Evolutionary conservation across 805 yeast species (phyloP), one percentile per base, ranked within the genome.

Genomic region (Candida peoriensis): DNA sequence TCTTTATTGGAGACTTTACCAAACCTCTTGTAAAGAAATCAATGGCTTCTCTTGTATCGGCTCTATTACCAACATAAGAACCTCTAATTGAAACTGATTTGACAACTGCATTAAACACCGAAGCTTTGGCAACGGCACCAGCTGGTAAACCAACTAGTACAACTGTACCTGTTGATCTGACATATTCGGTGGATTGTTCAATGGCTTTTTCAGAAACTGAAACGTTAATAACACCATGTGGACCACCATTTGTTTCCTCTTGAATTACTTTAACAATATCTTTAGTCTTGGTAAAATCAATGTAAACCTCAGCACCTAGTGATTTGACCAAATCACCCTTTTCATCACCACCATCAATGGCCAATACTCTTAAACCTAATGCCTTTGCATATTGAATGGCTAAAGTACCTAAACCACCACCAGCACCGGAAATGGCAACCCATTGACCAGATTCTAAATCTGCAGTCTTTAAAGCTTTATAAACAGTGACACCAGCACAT

Each of bases 371-470:
- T 61, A 66, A 67, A 52, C 89, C 90, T 82, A 80, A 74, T 42
- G 85, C 86, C 48, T 61, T 70, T 43, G 85, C 88, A 62, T 78
- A 81, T 64, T 81, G 88, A 50, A 81, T 66, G 37, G 86, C 87
- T 46, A 81, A 62, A 25, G 85, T 66, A 54, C 89, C 90, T 60
- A 81, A 71, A 55, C 90, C 89, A 59, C 89, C 89, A 60, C 77
- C 84, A 43, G 87, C 88, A 65, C 90, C 89, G 38, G 86, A 76
- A 41, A 81, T 66, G 41, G 77, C 75, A 46, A 79, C 82, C 80
- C 81, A 81, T 60, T 81, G 76, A 54, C 90, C 88, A 16, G 88
- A 68, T 32, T 44, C 42, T 39, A 72, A 54, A 34, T 65, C 58
- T 35, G 83, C 80, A 33, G 76, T 69, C 64, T 76, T 76, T 53